Percentiles rank a stretch among this genome's conserved stretches.
phyloP scores from a whole-genome alignment of 1,284 basidiomycete species.

The Stygiomarasmius scandens region DNA sequence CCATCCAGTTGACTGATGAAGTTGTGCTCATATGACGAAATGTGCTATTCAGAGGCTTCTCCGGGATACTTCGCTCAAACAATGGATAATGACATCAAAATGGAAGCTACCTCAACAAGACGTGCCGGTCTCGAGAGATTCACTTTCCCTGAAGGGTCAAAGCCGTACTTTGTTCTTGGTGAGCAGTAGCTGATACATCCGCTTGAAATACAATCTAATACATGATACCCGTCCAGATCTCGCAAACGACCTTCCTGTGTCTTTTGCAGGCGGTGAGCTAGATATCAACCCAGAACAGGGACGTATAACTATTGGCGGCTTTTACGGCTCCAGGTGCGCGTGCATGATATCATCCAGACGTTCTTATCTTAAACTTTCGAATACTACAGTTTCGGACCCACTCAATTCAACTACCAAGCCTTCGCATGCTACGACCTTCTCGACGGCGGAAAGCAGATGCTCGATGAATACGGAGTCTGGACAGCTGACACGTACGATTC shows the following conservation, averaged over 20 bases:
- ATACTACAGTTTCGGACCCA: slow-evolving; percentile 57
- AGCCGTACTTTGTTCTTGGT: slow-evolving; percentile 56
- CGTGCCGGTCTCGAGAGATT: slow-evolving; percentile 69
- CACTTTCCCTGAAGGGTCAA: slow-evolving; percentile 61
- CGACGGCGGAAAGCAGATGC: slow-evolving; percentile 58
- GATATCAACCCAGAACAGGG: slow-evolving; percentile 60
- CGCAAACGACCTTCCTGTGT: slow-evolving; percentile 62
- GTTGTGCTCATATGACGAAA: not conserved
- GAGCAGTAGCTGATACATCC: not conserved
- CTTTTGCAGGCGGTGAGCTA: slow-evolving; percentile 64
- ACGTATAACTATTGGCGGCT: slow-evolving; percentile 63
- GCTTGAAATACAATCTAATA: not conserved
- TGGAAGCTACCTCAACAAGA: slow-evolving; percentile 71
- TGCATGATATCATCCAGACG: not conserved
- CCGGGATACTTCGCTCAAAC: slow-evolving; percentile 67
- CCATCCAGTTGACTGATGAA: not conserved
- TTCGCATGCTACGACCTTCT: slow-evolving; percentile 71
- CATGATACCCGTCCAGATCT: slow-evolving; percentile 48
- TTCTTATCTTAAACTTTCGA: not conserved
- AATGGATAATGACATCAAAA: slow-evolving; percentile 56
- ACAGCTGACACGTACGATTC: slow-evolving; percentile 54
- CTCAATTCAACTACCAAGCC: slow-evolving; percentile 58
- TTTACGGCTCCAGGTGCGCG: slow-evolving; percentile 59
- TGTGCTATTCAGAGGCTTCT: slow-evolving; percentile 48
- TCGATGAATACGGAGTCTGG: slow-evolving; percentile 69